Evolutionary conservation across 805 yeast species (phyloP).

Genomic region (Cyberlindnera amylophila): DNA sequence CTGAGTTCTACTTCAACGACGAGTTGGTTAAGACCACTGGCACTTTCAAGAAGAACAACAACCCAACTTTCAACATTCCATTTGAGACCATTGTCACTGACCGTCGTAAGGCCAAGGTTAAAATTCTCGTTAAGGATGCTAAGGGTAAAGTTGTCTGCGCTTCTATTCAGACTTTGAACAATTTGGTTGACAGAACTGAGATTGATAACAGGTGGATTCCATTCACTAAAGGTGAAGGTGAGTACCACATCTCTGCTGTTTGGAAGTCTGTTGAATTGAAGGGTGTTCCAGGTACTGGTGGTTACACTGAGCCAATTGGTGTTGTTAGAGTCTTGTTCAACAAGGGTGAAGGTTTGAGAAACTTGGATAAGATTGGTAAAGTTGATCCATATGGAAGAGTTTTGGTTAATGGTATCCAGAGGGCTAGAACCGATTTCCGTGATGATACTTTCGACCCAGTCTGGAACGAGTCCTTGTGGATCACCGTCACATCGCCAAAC

Average conservation of each 20-base stretch:
- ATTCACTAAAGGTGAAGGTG: conserved; percentile 66
- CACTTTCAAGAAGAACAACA: conserved; percentile 54
- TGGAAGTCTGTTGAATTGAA: conserved; percentile 86
- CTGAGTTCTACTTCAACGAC: conserved; percentile 66
- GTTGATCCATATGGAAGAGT: conserved; percentile 89
- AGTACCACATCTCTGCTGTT: conserved; percentile 58
- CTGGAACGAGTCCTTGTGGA: conserved; percentile 80
- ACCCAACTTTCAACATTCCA: conserved; percentile 62
- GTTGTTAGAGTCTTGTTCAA: conserved; percentile 71
- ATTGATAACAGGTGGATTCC: conserved; percentile 79
- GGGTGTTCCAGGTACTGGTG: conserved; percentile 66
- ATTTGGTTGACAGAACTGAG: conserved; percentile 67
- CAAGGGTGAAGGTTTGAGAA: conserved; percentile 70
- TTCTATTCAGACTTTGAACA: conserved; percentile 52
- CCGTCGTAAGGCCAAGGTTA: conserved; percentile 66
- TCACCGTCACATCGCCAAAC: conserved; percentile 77
- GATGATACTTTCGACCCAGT: conserved; percentile 72
- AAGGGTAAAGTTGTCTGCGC: conserved; percentile 57
- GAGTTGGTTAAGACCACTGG: conserved; percentile 56
- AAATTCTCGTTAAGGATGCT: conserved; percentile 61
- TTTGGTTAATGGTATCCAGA: conserved; percentile 69
- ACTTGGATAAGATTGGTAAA: conserved; percentile 84
- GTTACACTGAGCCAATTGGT: conserved; percentile 94
- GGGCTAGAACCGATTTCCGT: conserved; percentile 69
- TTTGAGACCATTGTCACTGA: conserved; percentile 69